These are phyloP conservation scores for Liquidambar formosana DNA, from an alignment of 164 flowering plant genomes.

Conservation along the genomic window DNA sequence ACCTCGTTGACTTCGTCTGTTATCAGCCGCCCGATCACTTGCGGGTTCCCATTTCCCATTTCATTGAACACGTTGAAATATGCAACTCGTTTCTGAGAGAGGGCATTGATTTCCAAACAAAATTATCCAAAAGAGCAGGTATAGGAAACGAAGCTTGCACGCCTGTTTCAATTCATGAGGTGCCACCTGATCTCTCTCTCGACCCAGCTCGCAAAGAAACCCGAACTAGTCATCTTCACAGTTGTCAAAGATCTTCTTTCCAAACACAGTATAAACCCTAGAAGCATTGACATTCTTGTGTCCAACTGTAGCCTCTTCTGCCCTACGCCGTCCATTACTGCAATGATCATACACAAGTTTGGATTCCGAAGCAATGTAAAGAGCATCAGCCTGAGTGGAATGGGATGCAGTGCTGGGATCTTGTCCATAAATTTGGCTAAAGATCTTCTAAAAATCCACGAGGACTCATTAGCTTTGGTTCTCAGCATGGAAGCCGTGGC, in stretches of 20 bases:
- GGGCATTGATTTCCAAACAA: constrained; percentile 31
- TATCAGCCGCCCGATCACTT: constrained; percentile 39
- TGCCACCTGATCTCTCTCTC: constrained; percentile 36
- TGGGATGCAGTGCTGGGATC: constrained; percentile 78
- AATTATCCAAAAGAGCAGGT: constrained; percentile 37
- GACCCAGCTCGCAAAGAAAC: constrained; percentile 25
- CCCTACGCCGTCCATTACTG: constrained; percentile 63
- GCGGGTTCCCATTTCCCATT: constrained; percentile 31
- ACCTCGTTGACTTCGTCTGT: constrained; percentile 59
- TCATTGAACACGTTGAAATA: constrained; percentile 35
- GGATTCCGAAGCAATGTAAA: constrained; percentile 51
- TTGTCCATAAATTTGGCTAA: constrained; percentile 45
- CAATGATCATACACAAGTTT: constrained; percentile 55
- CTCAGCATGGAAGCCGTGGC: constrained; percentile 55
- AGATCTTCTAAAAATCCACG: constrained; percentile 55
- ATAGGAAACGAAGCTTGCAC: constrained; percentile 45
- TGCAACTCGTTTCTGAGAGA: constrained; percentile 11
- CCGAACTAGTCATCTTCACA: constrained; percentile 39
- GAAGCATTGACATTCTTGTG: constrained; percentile 50
- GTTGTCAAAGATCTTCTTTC: constrained; percentile 40
- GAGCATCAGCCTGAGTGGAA: constrained; percentile 57
- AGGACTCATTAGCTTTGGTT: constrained; percentile 53
- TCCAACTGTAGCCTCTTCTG: constrained; percentile 61
- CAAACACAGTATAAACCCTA: constrained; percentile 47
- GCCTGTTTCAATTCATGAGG: constrained; percentile 30